Evolutionary conservation across 306 rosid species (phyloP), one percentile per base, ranked within the genome.

Genomic region (Mimosa bimucronata): DNA sequence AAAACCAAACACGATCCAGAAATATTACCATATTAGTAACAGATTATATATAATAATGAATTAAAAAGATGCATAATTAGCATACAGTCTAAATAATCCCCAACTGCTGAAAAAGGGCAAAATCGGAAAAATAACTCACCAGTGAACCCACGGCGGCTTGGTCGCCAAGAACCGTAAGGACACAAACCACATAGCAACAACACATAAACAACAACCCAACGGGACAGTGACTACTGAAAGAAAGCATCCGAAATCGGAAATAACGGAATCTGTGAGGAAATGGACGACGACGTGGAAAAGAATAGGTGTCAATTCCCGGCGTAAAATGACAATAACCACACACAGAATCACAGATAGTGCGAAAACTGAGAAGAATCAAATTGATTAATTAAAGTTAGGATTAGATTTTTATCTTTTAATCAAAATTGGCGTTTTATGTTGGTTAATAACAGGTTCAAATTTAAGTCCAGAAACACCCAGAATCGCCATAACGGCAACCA

Each of bases 401-500:
- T 76, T 58, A 58, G 44, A 8, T 37, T 57, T 25, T n/a, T n/a
- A 10, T 16, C 0, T 72, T 85, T 77, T 11, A 41, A 62, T 73
- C 19, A 83, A 83, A 80, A 83, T 75, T 48, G 23, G 16, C 50
- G 71, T 26, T 55, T 23, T 19, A 18, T 75, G 40, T 44, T 25
- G 18, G 34, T 58, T 23, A 48, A 67, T 7, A 53, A 19, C n/a
- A 61, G 45, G 25, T 44, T 45, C 53, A 82, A 84, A 79, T 83
- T 55, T n/a, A 67, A 64, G 89, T 78, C 83, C 86, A 74, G 73
- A 77, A 81, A 85, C 89, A 79, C 74, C 66, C 79, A 29, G 76
- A 74, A 65, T 62, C 60, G 82, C 86, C 94, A 79, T 61, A 81
- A 86, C 62, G 84, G 88, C 89, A 66, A 82, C 82, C 85, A 74